Conservation (phyloP, 2,329 filamentous ascomycete species). For the Septoria petroselini region DNA sequence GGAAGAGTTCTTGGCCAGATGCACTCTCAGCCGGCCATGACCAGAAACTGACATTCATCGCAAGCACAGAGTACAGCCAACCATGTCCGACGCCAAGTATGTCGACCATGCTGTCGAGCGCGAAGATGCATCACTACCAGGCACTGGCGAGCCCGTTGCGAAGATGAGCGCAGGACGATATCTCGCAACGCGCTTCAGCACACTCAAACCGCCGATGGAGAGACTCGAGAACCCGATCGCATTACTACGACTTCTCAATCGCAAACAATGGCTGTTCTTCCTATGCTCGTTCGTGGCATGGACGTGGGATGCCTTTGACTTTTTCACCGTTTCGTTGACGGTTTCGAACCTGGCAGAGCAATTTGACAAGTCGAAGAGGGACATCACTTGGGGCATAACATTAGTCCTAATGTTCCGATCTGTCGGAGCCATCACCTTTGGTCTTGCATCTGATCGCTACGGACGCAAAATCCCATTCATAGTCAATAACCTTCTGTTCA, state of each 20-base stretch:
- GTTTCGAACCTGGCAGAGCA: conserved; percentile 52
- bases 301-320: conserved; percentile 58
- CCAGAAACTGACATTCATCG: background rate
- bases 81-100: conserved; percentile 19
- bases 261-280: conserved; percentile 60
- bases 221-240: conserved; percentile 54
- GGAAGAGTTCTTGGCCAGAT: background rate
- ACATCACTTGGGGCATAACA: conserved; percentile 60
- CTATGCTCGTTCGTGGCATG: conserved; percentile 49
- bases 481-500: conserved; percentile 60
- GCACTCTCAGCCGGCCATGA: background rate
- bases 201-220: conserved; percentile 56
- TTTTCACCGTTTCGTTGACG: conserved; percentile 60
- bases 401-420: conserved; percentile 60
- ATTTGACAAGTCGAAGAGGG: conserved; percentile 54
- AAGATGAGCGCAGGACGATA: conserved; percentile 48
- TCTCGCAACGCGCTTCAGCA: conserved; percentile 52
- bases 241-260: conserved; percentile 51
- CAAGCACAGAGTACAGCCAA: background rate
- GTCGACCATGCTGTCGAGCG: conserved; percentile 21
- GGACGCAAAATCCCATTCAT: conserved; percentile 51
- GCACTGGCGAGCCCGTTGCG: conserved; percentile 21
- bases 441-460: conserved; percentile 39
- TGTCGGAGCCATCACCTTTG: conserved; percentile 58
- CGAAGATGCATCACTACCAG: conserved; percentile 20